Evolutionary conservation across 1,284 basidiomycete species (phyloP).

Genomic region (Takashimella koratensis): DNA sequence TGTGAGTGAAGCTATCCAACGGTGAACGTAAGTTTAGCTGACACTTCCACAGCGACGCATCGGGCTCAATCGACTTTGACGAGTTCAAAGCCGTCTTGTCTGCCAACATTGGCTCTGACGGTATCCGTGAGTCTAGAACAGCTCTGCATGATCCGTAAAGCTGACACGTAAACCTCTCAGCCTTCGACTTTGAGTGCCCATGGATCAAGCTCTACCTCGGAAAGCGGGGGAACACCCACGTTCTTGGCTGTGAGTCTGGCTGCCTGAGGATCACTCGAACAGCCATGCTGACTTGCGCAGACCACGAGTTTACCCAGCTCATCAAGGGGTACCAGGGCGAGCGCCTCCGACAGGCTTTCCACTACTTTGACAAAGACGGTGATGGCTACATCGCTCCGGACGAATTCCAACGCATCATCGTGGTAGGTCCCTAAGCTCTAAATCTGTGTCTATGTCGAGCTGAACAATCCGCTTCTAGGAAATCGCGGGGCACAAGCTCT

Average conservation of each 20-base stretch:
- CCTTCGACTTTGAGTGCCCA: conserved; percentile 91
- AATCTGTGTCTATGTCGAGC: neutral
- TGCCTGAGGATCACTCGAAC: conserved; percentile 2
- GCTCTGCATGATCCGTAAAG: neutral
- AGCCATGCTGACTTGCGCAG: conserved; percentile 49
- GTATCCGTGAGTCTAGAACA: conserved; percentile 57
- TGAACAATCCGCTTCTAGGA: conserved; percentile 55
- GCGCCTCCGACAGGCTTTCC: conserved; percentile 88
- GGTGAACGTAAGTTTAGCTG: conserved; percentile 4
- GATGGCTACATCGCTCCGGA: conserved; percentile 89
- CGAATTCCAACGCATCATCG: conserved; percentile 87
- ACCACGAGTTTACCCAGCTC: conserved; percentile 85
- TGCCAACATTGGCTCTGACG: conserved; percentile 60
- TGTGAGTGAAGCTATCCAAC: conserved; percentile 57
- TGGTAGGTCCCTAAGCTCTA: conserved; percentile 55
- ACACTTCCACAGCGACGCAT: conserved; percentile 61
- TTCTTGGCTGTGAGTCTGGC: conserved; percentile 73
- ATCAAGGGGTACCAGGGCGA: conserved; percentile 98
- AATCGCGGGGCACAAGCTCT: conserved; percentile 91
- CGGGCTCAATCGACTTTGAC: conserved; percentile 82
- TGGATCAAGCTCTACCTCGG: conserved; percentile 94
- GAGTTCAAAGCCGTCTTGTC: conserved; percentile 89
- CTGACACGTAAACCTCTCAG: conserved; percentile 18
- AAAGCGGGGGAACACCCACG: conserved; percentile 80
- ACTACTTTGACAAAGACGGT: conserved; percentile 76